Base-by-base conservation (phyloP, 805 yeast species). In the Millerozyma miso region DNA sequence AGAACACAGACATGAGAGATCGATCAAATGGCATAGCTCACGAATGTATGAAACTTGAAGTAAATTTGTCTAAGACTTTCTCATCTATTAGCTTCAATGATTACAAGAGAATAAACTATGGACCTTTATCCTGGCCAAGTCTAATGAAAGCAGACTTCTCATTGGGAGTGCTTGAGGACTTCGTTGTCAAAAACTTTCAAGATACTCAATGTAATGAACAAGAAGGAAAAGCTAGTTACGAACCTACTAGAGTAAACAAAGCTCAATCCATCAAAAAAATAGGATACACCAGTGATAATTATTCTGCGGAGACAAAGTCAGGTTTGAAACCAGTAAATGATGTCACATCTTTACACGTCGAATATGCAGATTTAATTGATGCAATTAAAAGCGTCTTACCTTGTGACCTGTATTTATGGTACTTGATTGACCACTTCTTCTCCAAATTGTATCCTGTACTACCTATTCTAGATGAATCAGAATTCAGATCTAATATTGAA, bases 381-480 rank as follows among this genome's bases (percentile, higher is more conserved):
- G 62, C 69, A 13, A 66, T 72, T 18, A 60, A 65, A 41, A 59
- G 63, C 19, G 55, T 71, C 3, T 50, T 83, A 38, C 90, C 90
- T 0, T 70, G 65, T 19, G 75, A 76, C 50, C 69, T 67, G 43
- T 71, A 78, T 1, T 68, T 82, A 6, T 77, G 85, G 78, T 53
- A 71, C 35, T 63, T 81, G 38, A 62, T 83, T 20, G 79, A 81
- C 45, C 65, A 81, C 48, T 84, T 77, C 49, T 84, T 84, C 55
- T 70, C 69, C 8, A 69, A 72, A 26, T 60, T 83, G 4, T 85
- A 85, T 55, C 75, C 85, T 12, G 80, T 76, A 43, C 67, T 83
- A 51, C 90, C 93, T 2, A 80, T 76, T 48, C 61, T 83, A 29
- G 88, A 83, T 58, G 88, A 83, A 43, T 48, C 45, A 2, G 49